phyloP scores from a whole-genome alignment of 31 red algal genomes.

The Asparagopsis taxiformis region DNA sequence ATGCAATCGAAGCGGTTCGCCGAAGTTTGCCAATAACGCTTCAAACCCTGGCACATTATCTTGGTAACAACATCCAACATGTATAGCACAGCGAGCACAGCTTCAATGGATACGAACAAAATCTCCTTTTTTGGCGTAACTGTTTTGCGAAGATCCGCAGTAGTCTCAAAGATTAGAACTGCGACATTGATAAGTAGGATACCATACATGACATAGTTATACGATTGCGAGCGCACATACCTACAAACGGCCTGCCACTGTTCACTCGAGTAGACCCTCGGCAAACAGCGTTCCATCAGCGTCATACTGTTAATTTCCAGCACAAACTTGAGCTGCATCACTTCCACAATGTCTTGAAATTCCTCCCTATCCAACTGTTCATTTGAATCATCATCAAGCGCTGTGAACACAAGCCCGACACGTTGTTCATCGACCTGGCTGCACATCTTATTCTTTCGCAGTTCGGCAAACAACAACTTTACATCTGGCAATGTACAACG shows the following conservation, averaged over 20 bases:
- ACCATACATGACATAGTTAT: slow-evolving; percentile 38
- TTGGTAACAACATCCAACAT: slow-evolving; percentile 70
- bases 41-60: slow-evolving; percentile 48
- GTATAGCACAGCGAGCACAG: slow-evolving; percentile 71
- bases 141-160: slow-evolving; percentile 57
- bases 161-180: slow-evolving; percentile 70
- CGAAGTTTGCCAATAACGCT: slow-evolving; percentile 66
- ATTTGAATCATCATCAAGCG: slow-evolving; percentile 71
- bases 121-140: slow-evolving; percentile 57
- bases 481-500: slow-evolving; percentile 42
- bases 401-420: slow-evolving; percentile 60
- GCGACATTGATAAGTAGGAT: slow-evolving; percentile 69
- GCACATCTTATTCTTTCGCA: slow-evolving; percentile 65
- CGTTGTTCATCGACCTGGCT: slow-evolving; percentile 44
- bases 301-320: slow-evolving; percentile 48
- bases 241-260: slow-evolving; percentile 33
- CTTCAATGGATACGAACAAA: slow-evolving; percentile 59
- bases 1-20: slow-evolving; percentile 81
- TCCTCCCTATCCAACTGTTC: slow-evolving; percentile 59
- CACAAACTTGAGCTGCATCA: slow-evolving; percentile 75
- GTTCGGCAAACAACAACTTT: slow-evolving; percentile 61
- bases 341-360: slow-evolving; percentile 77
- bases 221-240: slow-evolving; percentile 61
- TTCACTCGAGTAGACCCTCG: slow-evolving; percentile 46
- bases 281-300: slow-evolving; percentile 47